phyloP scores from a whole-genome alignment of 306 rosid genomes.

The Hylodesmum podocarpum region DNA sequence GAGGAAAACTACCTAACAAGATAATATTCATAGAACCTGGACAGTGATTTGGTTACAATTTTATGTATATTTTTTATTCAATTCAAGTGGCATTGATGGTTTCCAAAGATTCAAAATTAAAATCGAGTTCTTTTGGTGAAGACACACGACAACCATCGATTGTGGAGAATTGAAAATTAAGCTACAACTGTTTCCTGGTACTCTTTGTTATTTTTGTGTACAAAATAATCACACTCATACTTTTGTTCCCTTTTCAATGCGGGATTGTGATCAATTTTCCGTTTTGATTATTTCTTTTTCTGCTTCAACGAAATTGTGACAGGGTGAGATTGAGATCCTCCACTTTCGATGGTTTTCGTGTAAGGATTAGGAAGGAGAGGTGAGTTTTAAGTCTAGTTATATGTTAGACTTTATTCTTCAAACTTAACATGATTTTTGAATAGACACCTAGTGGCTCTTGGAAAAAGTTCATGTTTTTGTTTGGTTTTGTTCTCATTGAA shows the following conservation, averaged over 20 bases:
- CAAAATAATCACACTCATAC: neutral
- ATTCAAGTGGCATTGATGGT: neutral
- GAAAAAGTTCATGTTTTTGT: neutral
- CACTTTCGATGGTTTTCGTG: slow-evolving; percentile 71
- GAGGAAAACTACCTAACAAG: neutral
- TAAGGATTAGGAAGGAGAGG: slow-evolving; percentile 42
- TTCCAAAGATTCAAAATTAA: slow-evolving; percentile 5
- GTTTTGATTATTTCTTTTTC: neutral
- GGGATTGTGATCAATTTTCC: neutral
- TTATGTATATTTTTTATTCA: neutral
- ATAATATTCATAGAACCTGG: slow-evolving; percentile 44
- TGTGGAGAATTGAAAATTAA: slow-evolving; percentile 54
- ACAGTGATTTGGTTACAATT: slow-evolving; percentile 13
- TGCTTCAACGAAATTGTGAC: neutral
- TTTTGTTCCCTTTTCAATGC: neutral
- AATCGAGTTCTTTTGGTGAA: slow-evolving; percentile 26
- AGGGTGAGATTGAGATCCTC: slow-evolving; percentile 34
- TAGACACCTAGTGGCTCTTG: slow-evolving; percentile 17
- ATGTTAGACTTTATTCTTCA: slow-evolving; percentile 46
- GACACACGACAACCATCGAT: slow-evolving; percentile 55
- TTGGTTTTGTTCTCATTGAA: slow-evolving; percentile 18
- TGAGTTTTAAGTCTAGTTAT: slow-evolving; percentile 26
- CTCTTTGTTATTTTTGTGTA: slow-evolving; percentile 8
- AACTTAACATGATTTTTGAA: neutral
- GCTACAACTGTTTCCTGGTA: slow-evolving; percentile 41